A percentile compares a stretch with the other conserved stretches of the same genome.
Conservation (phyloP, 331 rosid genomes). For the Rosa hybrid region DNA sequence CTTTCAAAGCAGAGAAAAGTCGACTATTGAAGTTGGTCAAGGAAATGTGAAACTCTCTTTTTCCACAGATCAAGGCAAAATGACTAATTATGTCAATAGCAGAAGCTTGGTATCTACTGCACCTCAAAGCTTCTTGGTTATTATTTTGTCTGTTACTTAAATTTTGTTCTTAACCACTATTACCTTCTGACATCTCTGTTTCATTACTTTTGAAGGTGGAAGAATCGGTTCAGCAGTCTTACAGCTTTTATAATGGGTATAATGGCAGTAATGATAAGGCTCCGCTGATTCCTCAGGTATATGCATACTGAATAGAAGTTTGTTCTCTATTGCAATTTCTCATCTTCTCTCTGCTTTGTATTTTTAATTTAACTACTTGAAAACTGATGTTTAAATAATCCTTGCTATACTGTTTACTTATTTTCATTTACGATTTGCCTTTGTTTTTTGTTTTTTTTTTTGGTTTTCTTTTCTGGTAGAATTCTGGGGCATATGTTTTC, state of each 20-base stretch:
- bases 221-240: conserved; percentile 48
- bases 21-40: conserved; percentile 47
- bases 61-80: conserved; percentile 39
- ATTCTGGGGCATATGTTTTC: conserved; percentile 55
- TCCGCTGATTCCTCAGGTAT: conserved; percentile 60
- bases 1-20: conserved; percentile 34
- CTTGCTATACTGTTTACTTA: not conserved
- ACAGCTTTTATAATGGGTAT: conserved; percentile 45
- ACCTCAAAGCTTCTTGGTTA: not conserved
- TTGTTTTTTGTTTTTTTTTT: conserved; percentile 8
- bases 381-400: conserved; percentile 1
- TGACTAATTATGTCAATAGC: conserved; percentile 40
- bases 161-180: not conserved
- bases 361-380: conserved; percentile 2
- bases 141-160: conserved; percentile 1
- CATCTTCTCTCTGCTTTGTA: not conserved
- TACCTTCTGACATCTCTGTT: not conserved
- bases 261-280: conserved; percentile 41
- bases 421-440: not conserved
- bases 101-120: conserved; percentile 42
- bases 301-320: not conserved
- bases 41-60: conserved; percentile 53
- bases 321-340: not conserved
- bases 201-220: conserved; percentile 40
- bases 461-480: conserved; percentile 26